A percentile compares a stretch with the other conserved stretches of the same genome.
Evolutionary conservation across 495 filamentous ascomycete species (phyloP).

Genomic region (Clavariopsis aquatica): DNA sequence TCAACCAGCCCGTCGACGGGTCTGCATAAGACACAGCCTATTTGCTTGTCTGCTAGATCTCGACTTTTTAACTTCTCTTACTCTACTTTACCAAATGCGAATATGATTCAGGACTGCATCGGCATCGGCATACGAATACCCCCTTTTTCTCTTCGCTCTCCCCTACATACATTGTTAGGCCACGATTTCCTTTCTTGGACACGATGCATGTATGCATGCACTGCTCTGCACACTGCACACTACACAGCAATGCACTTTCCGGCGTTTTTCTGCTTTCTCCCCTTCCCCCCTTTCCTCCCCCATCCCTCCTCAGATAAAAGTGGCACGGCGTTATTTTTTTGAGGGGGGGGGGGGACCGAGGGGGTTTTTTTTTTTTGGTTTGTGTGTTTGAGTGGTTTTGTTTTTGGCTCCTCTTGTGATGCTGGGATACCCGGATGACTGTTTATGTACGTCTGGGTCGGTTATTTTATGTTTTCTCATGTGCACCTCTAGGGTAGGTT

Average conservation of each 20-base stretch:
- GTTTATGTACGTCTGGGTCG: background rate
- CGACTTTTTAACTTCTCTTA: background rate
- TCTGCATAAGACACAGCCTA: conserved; percentile 2
- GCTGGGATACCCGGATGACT: background rate
- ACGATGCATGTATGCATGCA: too few species aligned
- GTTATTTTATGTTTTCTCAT: background rate
- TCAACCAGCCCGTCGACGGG: conserved; percentile 9
- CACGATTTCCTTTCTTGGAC: too few species aligned
- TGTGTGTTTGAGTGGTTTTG: too few species aligned
- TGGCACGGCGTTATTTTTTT: too few species aligned
- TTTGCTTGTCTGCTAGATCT: conserved; percentile 6
- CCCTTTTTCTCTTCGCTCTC: background rate
- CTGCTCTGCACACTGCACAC: too few species aligned
- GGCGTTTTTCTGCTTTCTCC: background rate
- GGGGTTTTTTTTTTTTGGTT: too few species aligned
- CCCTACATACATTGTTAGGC: background rate
- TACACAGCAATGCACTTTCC: background rate
- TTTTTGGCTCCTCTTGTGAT: too few species aligned
- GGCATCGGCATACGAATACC: background rate
- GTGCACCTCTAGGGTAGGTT: too few species aligned
- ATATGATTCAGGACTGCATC: background rate
- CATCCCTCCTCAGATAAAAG: background rate
- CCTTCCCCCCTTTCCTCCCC: background rate
- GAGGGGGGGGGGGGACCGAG: too few species aligned
- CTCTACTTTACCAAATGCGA: background rate